Evolutionary conservation across 176 grass and related monocot species (phyloP), one percentile per base, ranked within the genome.

Genomic region (Tuctoria greenei): DNA sequence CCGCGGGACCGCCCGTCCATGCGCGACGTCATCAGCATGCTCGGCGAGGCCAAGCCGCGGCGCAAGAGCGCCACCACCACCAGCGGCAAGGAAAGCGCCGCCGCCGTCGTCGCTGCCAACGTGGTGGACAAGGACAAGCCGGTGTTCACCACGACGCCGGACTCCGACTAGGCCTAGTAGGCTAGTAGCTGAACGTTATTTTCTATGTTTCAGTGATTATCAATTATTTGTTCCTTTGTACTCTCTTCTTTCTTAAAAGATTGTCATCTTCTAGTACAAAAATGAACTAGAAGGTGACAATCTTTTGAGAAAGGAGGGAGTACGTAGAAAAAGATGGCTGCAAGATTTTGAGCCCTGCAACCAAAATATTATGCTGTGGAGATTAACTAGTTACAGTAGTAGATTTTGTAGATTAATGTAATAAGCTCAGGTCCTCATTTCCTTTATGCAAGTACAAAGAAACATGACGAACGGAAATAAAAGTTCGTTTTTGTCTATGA

Each of bases 11-110:
- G 95, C 10, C 95, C 95, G 0, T 98, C 95, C 28, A 98, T 94
- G 91, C 78, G 95, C 75, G 88, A 98, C 78, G 89, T 92, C 10
- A 72, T 98, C 73, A 93, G 88, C 41, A 97, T 97, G 93, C 93
- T 97, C 69, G 86, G 83, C 12, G 93, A 97, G 78, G 93, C 93
- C 50, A 97, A 97, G 80, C 93, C 93, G 3, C 52, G 93, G 5
- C 73, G 90, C 9, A 93, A 97, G 83, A 97, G 93, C 78, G 89
- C 86, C 45, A 91, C 49, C 58, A 3, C 15, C 8, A 8, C 6
- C 76, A 28, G 12, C 10, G 50, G 8, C 82, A 75, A 45, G 39
- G 71, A 12, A n/a, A n/a, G n/a, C n/a, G n/a, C n/a, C n/a, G n/a
- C n/a, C n/a, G n/a, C n/a, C n/a, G 26, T 34, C 9, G 31, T 31